Conservation (phyloP, 495 filamentous ascomycete species). For the Penicillium dipodomyicola region DNA sequence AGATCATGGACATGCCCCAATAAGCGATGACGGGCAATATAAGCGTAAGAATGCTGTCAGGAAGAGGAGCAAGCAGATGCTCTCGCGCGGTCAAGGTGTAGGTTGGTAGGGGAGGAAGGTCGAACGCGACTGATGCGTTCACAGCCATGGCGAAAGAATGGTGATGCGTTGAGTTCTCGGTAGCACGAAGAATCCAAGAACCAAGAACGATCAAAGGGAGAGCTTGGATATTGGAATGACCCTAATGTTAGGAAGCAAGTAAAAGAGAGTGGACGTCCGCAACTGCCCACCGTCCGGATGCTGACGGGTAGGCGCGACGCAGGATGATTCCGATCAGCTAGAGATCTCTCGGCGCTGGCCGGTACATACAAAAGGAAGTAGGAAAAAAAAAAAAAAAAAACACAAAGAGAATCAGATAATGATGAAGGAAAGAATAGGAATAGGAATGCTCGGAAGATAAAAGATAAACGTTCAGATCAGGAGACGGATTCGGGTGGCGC, state of each 20-base stretch:
- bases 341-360: not conserved
- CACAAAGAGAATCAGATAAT: slow-evolving; percentile 10
- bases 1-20: slow-evolving; percentile 83
- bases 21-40: slow-evolving; percentile 80
- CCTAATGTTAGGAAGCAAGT: slow-evolving; percentile 4
- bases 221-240: not conserved
- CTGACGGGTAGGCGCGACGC: slow-evolving; percentile 18
- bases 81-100: slow-evolving; percentile 66
- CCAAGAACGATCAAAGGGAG: not conserved
- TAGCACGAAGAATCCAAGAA: not conserved
- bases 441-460: not conserved
- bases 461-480: slow-evolving; percentile 21
- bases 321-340: not conserved
- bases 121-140: slow-evolving; percentile 42
- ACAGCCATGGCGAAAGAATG: slow-evolving; percentile 32
- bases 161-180: not conserved
- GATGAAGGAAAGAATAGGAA: slow-evolving; percentile 11
- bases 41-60: slow-evolving; percentile 74
- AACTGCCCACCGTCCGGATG: slow-evolving; percentile 15
- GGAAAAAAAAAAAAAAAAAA: not conserved
- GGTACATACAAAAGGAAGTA: not conserved
- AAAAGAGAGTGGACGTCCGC: slow-evolving; percentile 9
- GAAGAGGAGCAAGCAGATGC: slow-evolving; percentile 71
- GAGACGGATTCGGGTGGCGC: slow-evolving; percentile 22
- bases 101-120: slow-evolving; percentile 73